Percentiles rank a stretch among this genome's conserved stretches.
These are phyloP conservation scores for Stephanodiscus minutulus DNA, from an alignment of 108 stramenopile genomes.

Conservation along the genomic window DNA sequence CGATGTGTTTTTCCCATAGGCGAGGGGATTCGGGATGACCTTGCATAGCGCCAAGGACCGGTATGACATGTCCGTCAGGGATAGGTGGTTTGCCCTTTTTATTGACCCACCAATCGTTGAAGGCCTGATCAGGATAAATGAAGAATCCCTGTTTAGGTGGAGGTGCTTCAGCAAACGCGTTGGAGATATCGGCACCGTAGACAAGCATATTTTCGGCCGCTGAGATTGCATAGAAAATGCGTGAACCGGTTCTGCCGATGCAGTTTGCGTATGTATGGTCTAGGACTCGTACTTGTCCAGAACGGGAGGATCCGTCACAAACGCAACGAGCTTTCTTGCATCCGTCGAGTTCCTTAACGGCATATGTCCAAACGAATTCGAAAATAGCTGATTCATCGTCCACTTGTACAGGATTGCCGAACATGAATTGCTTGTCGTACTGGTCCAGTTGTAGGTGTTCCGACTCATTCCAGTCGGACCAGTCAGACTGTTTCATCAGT, in stretches of 20 bases:
- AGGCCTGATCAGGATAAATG: slow-evolving; percentile 39
- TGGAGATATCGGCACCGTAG: slow-evolving; percentile 27
- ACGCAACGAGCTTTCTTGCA: no score
- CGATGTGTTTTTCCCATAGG: slow-evolving; percentile 22
- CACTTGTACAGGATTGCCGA: neutral
- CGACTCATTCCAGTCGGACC: no score
- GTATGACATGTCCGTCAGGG: slow-evolving; percentile 27
- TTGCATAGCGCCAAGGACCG: slow-evolving; percentile 19
- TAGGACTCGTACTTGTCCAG: neutral
- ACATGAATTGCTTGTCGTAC: no score
- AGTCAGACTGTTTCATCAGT: neutral
- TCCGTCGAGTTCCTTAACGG: neutral
- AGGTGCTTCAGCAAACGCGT: no score
- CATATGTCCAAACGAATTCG: neutral
- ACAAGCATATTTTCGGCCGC: no score
- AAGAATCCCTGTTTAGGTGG: no score
- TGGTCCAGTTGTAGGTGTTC: no score
- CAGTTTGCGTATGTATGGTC: slow-evolving; percentile 4
- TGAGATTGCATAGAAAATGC: slow-evolving; percentile 25
- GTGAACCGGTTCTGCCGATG: slow-evolving; percentile 20
- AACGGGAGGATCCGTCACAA: neutral
- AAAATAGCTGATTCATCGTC: neutral
- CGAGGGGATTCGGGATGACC: slow-evolving; percentile 31
- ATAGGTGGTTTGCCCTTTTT: slow-evolving; percentile 29
- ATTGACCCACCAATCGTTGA: slow-evolving; percentile 45